Base-by-base conservation (phyloP, 2,329 filamentous ascomycete species). In the Fusarium begoniae region DNA sequence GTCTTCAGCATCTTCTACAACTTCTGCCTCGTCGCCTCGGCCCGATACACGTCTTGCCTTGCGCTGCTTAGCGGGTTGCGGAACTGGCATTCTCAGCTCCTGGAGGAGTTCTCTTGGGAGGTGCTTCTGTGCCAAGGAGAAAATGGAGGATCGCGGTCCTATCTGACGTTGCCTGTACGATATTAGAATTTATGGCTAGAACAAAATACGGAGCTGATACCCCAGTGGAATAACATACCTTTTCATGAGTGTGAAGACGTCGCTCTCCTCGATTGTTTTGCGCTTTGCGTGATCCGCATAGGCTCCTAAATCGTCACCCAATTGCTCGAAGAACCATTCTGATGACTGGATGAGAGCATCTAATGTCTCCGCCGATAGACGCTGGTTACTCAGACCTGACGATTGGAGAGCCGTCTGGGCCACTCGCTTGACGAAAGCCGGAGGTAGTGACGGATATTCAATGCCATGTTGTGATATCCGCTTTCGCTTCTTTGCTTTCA, bases 271-370 rank as follows among this genome's bases (percentile, higher is more conserved):
- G 75, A 98, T 94, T 6, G 91, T 94, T 82, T 93, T 96, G 38
- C 95, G 90, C 38, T 93, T 92, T 10, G 93, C 94, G 81, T 98
- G 95, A 69, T 90, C 87, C 24, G 95, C 93, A 81, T 95, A 98
- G 6, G 91, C 92, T 18, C 90, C 89, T 62, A 98, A 83, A 79
- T 97, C 94, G 69, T 95, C 93, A 54, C 93, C 91, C 6, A 93
- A 85, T 81, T 98, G 95, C 83, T 97, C 94, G 80, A 98, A 97
- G 82, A 95, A 98, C 92, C 94, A 96, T 70, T 97, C 94, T 6
- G 93, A 93, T 2, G 94, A 94, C 80, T 94, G 92, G 78, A 92
- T 91, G 61, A 98, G 90, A 9, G 92, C 92, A 37, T 89, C 88
- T 43, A 97, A 84, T 4, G 93, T 91, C 58, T 96, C 93, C 51